Evolutionary conservation across 345 rosid genomes (phyloP).

Genomic region (Moringa oleifera): DNA sequence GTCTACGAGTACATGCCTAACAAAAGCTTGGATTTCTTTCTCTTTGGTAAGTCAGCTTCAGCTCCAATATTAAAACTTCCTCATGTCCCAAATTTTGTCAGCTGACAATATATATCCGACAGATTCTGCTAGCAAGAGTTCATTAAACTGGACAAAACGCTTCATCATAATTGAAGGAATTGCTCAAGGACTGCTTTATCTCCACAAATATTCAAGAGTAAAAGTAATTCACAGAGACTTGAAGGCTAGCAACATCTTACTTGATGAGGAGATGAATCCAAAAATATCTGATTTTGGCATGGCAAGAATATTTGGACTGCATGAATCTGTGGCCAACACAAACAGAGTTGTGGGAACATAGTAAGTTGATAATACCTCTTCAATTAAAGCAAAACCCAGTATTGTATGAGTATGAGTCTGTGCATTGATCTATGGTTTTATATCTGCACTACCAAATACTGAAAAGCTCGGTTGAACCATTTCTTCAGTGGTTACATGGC

Average conservation of each 20-base stretch:
- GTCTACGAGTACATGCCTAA: constrained; percentile 30
- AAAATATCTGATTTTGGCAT: constrained; percentile 72
- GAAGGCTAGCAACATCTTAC: constrained; percentile 48
- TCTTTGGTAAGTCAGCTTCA: constrained; percentile 22
- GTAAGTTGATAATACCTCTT: constrained; percentile 4
- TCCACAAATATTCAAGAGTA: constrained; percentile 42
- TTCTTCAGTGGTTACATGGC: constrained; percentile 36
- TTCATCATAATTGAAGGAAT: constrained; percentile 38
- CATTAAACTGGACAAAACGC: constrained; percentile 45
- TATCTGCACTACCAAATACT: no score
- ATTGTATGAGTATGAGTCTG: no score
- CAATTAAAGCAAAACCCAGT: no score
- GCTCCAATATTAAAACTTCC: no score
- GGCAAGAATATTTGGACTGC: constrained; percentile 37
- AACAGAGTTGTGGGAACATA: constrained; percentile 47
- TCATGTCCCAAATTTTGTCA: no score
- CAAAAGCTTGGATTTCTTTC: constrained; percentile 26
- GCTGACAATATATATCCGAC: no score
- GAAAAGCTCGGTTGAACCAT: no score
- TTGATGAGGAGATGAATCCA: constrained; percentile 52
- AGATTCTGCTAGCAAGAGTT: no score
- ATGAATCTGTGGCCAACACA: constrained; percentile 35
- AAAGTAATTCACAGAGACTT: constrained; percentile 65
- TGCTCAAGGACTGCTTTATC: constrained; percentile 46
- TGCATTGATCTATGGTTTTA: no score